These are phyloP conservation scores for Exophiala alcalophila DNA, from an alignment of 2,329 filamentous ascomycete genomes.

Conservation along the genomic window DNA sequence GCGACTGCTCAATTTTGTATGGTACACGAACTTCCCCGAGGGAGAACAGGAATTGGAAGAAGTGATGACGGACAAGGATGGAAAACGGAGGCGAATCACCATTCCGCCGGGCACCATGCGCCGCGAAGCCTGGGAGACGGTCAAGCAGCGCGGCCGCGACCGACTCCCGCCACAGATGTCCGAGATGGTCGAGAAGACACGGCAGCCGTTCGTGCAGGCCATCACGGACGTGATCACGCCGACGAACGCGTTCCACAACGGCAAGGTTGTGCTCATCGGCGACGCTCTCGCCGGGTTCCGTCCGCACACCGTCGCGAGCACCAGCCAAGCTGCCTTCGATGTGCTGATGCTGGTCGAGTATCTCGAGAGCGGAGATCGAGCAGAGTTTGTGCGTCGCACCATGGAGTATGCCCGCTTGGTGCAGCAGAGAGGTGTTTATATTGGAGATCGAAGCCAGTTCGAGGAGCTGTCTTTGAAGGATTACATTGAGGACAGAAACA, in stretches of 20 bases:
- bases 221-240: conserved; percentile 30
- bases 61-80: conserved; percentile 33
- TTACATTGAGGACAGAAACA: conserved; percentile 22
- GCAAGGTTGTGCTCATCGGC: conserved; percentile 33
- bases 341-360: conserved; percentile 29
- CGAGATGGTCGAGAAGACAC: conserved; percentile 30
- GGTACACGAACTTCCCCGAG: conserved; percentile 31
- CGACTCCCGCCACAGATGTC: conserved; percentile 29
- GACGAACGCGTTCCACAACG: conserved; percentile 29
- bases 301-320: conserved; percentile 32
- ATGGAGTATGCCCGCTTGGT: conserved; percentile 23
- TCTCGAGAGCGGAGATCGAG: conserved; percentile 22
- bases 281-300: conserved; percentile 33
- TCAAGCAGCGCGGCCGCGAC: conserved; percentile 26
- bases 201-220: conserved; percentile 33
- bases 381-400: conserved; percentile 29
- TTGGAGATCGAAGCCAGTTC: conserved; percentile 24
- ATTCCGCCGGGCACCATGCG: conserved; percentile 33
- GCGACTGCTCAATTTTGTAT: conserved; percentile 33
- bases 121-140: conserved; percentile 32
- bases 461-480: conserved; percentile 20
- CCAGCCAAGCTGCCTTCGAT: conserved; percentile 32
- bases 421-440: conserved; percentile 19
- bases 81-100: conserved; percentile 31
- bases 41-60: conserved; percentile 25